Percentiles rank a stretch among this genome's conserved stretches.
phyloP scores from a whole-genome alignment of 176 grass and related monocot species.

The Avena insularis region DNA sequence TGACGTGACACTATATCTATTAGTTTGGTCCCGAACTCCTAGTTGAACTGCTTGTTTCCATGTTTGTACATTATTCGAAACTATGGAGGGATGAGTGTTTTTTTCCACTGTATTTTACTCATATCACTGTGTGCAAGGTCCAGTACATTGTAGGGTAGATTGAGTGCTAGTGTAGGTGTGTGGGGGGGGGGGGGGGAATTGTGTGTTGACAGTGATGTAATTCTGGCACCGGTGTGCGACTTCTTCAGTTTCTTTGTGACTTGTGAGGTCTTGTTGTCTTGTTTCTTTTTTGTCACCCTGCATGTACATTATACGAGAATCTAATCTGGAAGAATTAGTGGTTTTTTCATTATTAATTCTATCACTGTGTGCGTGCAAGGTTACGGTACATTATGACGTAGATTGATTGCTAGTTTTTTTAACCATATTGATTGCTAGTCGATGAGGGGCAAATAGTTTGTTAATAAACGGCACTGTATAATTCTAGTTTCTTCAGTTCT shows the following conservation, averaged over 20 bases:
- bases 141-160: constrained; percentile 21
- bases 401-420: neutral
- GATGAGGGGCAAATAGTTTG: too few relatives aligned
- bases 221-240: neutral
- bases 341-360: neutral
- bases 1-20: constrained; percentile 10
- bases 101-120: neutral
- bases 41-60: neutral
- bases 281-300: neutral
- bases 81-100: neutral
- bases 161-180: neutral
- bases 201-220: neutral
- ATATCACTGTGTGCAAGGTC: neutral
- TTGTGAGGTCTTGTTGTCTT: neutral
- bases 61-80: constrained; percentile 35
- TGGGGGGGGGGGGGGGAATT: neutral
- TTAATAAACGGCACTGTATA: too few relatives aligned
- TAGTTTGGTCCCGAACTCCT: neutral
- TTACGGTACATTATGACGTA: neutral
- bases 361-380: neutral
- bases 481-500: too few relatives aligned
- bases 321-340: neutral
- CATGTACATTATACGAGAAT: neutral
- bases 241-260: neutral
- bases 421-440: too few relatives aligned